Evolutionary conservation across 257 asterid species (phyloP).

Genomic region (Gardenia jasminoides): DNA sequence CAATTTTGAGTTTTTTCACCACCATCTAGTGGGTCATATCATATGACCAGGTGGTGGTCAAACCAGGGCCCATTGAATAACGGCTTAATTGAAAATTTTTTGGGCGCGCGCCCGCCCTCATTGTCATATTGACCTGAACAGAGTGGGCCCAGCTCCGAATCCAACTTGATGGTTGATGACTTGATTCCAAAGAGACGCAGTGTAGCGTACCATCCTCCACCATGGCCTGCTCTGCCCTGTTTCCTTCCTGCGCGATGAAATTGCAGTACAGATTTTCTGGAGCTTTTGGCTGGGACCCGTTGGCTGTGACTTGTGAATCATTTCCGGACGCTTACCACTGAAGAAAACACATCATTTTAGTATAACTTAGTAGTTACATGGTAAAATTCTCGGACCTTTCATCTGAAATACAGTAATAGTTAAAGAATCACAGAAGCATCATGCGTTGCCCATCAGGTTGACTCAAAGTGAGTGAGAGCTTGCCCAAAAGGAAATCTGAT

Average conservation of each 20-base stretch:
- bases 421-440: too few relatives aligned
- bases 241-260: neutral
- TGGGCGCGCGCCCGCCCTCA: neutral
- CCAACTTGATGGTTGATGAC: neutral
- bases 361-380: too few relatives aligned
- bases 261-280: neutral
- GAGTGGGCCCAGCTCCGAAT: neutral
- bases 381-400: too few relatives aligned
- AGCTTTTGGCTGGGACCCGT: neutral
- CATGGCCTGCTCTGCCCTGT: too few relatives aligned
- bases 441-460: too few relatives aligned
- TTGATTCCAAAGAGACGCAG: neutral
- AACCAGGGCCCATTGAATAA: slow-evolving; percentile 33
- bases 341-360: too few relatives aligned
- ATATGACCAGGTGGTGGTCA: too few relatives aligned
- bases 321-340: too few relatives aligned
- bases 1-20: neutral
- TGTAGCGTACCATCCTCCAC: neutral
- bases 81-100: slow-evolving; percentile 54
- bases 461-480: too few relatives aligned
- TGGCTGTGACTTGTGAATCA: too few relatives aligned
- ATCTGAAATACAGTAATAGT: too few relatives aligned
- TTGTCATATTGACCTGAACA: neutral
- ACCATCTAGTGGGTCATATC: neutral
- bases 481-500: too few relatives aligned